Evolutionary conservation across 208 protist genomes (phyloP), one percentile per base, ranked within the genome.

Genomic region (Zelonia costaricensis): DNA sequence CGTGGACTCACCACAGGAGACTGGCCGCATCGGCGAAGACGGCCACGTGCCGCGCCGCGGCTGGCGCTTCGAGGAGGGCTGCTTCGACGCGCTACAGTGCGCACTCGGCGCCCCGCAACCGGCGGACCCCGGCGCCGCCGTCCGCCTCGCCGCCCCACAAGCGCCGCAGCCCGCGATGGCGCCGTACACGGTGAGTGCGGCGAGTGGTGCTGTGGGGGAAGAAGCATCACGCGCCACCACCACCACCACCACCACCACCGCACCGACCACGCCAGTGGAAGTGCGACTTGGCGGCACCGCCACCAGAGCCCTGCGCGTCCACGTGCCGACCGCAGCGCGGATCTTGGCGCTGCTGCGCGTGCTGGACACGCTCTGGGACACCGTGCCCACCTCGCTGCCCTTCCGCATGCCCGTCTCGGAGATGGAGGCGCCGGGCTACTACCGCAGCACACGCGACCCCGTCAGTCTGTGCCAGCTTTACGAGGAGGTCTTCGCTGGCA

Each of bases 391-490:
- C 10, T 44, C 62, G 9, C 42, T 63, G 28, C 22, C 78, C 22
- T 93, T 93, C 55, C 78, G 78, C 2, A 67, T 88, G 13, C 84
- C 87, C 12, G 87, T 93, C 2, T 78, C 73, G 15, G 87, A 90
- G 74, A 77, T 65, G 62, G 78, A 91, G 70, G 87, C 83, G 16
- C 80, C 83, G 30, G 30, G 75, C 40, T 93, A 93, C 66, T 81
- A 91, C 69, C 67, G 73, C 28, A 72, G 70, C 30, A 60, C 85
- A 31, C 76, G 74, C 33, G 72, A 79, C 23, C 79, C 82, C 1
- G 69, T 88, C 10, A 82, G 71, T 18, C 64, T 93, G 13, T 62
- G 73, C 23, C 62, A 61, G 12, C 55, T 93, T n/a, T 91, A 89
- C 63, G 74, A 57, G 25, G 77, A 80, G n/a, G 62, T 86, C n/a